Evolutionary conservation across 768 basidiomycete species (phyloP).

Genomic region (Boletus edulis): DNA sequence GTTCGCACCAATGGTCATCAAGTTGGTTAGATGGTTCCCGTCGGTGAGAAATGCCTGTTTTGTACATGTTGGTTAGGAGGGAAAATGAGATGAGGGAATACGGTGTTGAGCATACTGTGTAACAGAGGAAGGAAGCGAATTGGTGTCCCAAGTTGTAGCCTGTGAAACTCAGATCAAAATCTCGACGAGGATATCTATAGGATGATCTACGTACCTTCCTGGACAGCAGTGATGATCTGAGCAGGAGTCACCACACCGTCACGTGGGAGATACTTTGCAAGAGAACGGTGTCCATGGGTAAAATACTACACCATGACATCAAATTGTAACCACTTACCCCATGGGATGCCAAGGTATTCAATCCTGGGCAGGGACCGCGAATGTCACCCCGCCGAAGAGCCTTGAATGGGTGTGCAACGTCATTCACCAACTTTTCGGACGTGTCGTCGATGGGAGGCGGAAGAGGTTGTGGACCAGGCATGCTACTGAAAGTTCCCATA

Average conservation of each 20-base stretch:
- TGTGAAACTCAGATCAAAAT: not conserved
- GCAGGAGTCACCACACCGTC: conserved; percentile 16
- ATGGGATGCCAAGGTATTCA: conserved; percentile 22
- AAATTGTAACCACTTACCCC: conserved; percentile 10
- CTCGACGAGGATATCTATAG: not conserved
- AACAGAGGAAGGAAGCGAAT: conserved; percentile 18
- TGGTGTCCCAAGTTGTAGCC: conserved; percentile 23
- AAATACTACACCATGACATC: not conserved
- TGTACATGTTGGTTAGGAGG: not conserved
- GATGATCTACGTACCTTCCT: conserved; percentile 10
- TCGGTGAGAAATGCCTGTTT: conserved; percentile 15
- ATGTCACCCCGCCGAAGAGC: conserved; percentile 11
- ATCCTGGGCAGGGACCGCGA: conserved; percentile 20
- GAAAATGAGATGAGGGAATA: not conserved
- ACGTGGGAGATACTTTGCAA: conserved; percentile 13
- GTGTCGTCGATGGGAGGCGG: conserved; percentile 16
- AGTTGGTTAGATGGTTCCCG: conserved; percentile 23
- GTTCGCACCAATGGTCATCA: conserved; percentile 25
- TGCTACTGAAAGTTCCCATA: conserved; percentile 7
- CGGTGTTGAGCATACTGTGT: conserved; percentile 4
- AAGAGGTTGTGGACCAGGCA: conserved; percentile 15
- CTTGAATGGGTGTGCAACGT: conserved; percentile 8
- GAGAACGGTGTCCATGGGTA: not conserved
- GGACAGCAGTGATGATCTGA: conserved; percentile 20
- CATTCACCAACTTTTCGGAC: conserved; percentile 6